phyloP scores from a whole-genome alignment of 306 rosid genomes.

The Quillaja saponaria region DNA sequence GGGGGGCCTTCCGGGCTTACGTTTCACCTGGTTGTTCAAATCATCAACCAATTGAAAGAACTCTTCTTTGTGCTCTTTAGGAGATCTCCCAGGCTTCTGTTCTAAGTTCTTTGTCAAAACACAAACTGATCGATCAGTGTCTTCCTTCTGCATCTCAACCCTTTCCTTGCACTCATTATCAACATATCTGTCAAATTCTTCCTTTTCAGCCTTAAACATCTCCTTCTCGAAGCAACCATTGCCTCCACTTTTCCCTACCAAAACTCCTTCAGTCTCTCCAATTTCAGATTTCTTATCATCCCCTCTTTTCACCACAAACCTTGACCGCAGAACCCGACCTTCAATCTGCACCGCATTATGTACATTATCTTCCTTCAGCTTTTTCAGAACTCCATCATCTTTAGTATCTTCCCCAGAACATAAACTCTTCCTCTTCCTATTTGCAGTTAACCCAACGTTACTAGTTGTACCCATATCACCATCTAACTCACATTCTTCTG shows the following conservation, averaged over 20 bases:
- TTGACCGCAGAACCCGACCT: conserved; percentile 68
- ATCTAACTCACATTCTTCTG: conserved; percentile 39
- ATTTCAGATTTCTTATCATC: conserved; percentile 24
- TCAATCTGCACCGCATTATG: conserved; percentile 29
- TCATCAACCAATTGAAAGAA: no score
- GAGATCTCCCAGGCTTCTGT: no score
- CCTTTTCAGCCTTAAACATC: conserved; percentile 32
- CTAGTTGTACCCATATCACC: conserved; percentile 28
- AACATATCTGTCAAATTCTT: conserved; percentile 1
- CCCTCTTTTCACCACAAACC: conserved; percentile 28
- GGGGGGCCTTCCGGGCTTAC: no score
- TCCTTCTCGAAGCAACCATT: conserved; percentile 32
- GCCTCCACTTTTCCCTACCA: conserved; percentile 24
- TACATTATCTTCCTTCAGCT: conserved; percentile 29
- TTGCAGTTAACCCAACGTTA: conserved; percentile 41
- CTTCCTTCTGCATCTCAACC: no score
- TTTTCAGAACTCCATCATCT: conserved; percentile 26
- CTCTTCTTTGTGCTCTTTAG: no score
- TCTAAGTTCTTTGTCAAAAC: no score
- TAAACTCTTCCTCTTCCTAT: conserved; percentile 36
- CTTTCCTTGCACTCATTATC: no score
- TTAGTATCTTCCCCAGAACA: conserved; percentile 24
- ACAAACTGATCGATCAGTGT: no score
- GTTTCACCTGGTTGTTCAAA: no score
- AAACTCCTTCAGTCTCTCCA: conserved; percentile 33